Evolutionary conservation across 2,329 filamentous ascomycete species (phyloP).

Genomic region (Colletotrichum ledebouriae): DNA sequence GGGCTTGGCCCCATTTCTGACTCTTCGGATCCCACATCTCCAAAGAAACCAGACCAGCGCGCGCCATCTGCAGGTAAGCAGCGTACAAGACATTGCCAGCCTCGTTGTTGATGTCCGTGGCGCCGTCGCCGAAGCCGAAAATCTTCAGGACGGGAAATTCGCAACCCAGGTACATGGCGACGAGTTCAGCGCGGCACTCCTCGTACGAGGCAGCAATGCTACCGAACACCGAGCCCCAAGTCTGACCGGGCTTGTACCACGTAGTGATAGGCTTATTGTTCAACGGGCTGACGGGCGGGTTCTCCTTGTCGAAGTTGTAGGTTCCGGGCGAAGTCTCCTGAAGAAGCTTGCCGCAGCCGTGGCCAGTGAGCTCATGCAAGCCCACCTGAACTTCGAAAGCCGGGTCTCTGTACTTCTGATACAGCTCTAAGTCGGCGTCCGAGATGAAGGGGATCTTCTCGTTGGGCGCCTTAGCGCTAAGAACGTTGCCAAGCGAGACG

Average conservation of each 20-base stretch:
- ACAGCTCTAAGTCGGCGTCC: conserved; percentile 81
- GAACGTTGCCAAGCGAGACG: conserved; percentile 91
- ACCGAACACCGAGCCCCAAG: conserved; percentile 94
- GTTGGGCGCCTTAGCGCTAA: conserved; percentile 90
- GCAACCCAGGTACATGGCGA: conserved; percentile 88
- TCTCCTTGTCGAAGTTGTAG: conserved; percentile 89
- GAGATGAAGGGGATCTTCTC: conserved; percentile 94
- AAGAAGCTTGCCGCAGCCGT: conserved; percentile 93
- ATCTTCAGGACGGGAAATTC: conserved; percentile 91
- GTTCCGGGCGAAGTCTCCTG: conserved; percentile 86
- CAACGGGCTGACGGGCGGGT: conserved; percentile 85
- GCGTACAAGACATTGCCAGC: conserved; percentile 91
- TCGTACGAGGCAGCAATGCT: conserved; percentile 90
- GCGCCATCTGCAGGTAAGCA: conserved; percentile 92
- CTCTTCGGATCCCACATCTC: conserved; percentile 96
- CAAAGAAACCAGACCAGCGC: conserved; percentile 87
- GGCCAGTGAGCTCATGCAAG: conserved; percentile 86
- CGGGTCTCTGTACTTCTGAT: conserved; percentile 84
- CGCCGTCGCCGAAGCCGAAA: conserved; percentile 90
- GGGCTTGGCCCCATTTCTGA: conserved; percentile 91
- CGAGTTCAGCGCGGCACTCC: conserved; percentile 93
- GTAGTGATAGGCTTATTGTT: conserved; percentile 82
- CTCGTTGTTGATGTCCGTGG: conserved; percentile 76
- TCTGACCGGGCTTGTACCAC: conserved; percentile 96
- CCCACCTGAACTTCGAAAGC: conserved; percentile 97